A percentile compares a stretch with the other conserved stretches of the same genome.
These are phyloP conservation scores for Fusarium chuoi DNA, from an alignment of 2,329 filamentous ascomycete species.

Conservation along the genomic window DNA sequence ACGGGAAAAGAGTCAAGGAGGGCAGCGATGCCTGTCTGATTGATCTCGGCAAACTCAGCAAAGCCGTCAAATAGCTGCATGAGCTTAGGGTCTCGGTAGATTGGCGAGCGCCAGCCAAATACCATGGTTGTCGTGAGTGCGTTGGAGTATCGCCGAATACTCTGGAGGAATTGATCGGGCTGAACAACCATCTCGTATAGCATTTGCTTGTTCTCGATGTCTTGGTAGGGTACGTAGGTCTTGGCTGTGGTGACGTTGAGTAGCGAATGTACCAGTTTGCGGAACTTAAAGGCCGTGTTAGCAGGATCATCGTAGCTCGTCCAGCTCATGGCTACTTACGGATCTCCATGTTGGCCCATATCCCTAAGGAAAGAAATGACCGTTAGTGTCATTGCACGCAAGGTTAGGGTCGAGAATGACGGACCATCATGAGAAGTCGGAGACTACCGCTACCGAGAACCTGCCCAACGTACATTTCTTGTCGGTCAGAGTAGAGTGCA, in stretches of 20 bases:
- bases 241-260: slow-evolving; percentile 3
- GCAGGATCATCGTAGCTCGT: no score
- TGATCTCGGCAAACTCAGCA: slow-evolving; percentile 3
- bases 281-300: neutral
- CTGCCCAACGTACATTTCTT: slow-evolving; percentile 10
- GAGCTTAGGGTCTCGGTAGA: neutral
- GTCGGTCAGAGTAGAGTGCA: neutral
- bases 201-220: slow-evolving; percentile 8
- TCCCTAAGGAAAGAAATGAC: neutral
- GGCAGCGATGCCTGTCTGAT: neutral
- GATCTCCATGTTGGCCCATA: slow-evolving; percentile 7
- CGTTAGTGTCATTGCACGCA: rapidly evolving
- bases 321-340: rapidly evolving
- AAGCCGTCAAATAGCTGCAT: neutral
- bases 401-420: neutral
- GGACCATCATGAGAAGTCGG: neutral
- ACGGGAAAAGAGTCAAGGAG: neutral
- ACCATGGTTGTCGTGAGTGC: slow-evolving; percentile 10
- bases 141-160: neutral
- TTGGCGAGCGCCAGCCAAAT: slow-evolving; percentile 1
- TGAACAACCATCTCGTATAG: neutral
- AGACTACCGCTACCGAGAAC: neutral
- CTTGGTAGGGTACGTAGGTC: neutral
- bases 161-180: neutral
- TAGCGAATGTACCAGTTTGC: neutral